phyloP scores from a whole-genome alignment of 257 asterid genomes.

The Penstemon barbatus region DNA sequence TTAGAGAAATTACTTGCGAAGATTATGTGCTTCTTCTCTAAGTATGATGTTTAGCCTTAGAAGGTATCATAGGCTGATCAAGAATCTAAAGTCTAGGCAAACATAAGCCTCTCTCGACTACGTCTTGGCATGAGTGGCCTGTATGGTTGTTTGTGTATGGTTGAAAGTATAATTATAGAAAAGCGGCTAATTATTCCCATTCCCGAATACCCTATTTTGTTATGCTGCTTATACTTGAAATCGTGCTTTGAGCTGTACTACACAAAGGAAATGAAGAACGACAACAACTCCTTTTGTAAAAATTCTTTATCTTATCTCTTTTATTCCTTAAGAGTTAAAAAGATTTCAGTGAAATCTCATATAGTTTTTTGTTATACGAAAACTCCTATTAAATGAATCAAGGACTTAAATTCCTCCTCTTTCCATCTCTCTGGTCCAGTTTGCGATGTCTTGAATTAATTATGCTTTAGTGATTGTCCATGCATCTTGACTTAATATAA shows the following conservation, averaged over 20 bases:
- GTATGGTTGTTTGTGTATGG: constrained; percentile 17
- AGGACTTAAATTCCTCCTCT: background rate
- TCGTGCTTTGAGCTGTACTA: constrained; percentile 6
- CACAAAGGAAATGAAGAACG: background rate
- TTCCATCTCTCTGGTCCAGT: constrained; percentile 6
- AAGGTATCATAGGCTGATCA: constrained; percentile 8
- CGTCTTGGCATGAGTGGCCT: background rate
- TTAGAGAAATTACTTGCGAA: background rate
- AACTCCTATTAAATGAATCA: constrained; percentile 3
- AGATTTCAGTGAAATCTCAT: background rate
- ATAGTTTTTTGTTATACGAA: constrained; percentile 1
- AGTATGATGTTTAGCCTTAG: background rate
- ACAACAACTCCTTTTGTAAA: too few relatives aligned
- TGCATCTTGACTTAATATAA: background rate
- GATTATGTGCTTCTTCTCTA: constrained; percentile 12
- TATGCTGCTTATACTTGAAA: constrained; percentile 19
- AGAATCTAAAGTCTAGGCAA: constrained; percentile 5
- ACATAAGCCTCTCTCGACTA: background rate
- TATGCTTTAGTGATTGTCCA: background rate
- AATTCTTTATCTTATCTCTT: too few relatives aligned
- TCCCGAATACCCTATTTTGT: constrained; percentile 5
- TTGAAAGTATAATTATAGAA: background rate
- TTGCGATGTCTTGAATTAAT: constrained; percentile 2
- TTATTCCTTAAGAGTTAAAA: too few relatives aligned
- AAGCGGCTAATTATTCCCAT: background rate